Percentiles rank a stretch among this genome's conserved stretches.
Conservation (phyloP, 1,139 yeast species). For the Candida anutae region DNA sequence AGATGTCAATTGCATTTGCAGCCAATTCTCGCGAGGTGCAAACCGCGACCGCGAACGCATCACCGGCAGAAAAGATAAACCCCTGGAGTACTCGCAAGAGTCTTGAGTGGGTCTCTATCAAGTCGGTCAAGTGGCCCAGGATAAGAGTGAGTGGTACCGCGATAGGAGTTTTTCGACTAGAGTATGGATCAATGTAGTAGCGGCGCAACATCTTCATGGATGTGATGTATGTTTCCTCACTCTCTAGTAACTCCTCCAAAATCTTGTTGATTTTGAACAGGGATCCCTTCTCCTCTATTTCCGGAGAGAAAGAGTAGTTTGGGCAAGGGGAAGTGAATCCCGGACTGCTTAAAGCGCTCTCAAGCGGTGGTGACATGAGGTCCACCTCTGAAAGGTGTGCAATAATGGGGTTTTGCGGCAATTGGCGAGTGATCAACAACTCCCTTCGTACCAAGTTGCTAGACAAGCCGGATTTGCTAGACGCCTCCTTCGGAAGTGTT, state of each 20-base stretch:
- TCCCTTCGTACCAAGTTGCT: too few species aligned
- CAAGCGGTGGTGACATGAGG: neutral
- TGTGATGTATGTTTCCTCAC: slow-evolving; percentile 39
- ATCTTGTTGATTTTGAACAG: slow-evolving; percentile 22
- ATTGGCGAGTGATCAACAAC: neutral
- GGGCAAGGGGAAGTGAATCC: neutral
- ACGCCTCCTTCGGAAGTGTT: too few species aligned
- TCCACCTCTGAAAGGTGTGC: neutral
- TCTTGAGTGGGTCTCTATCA: slow-evolving; percentile 19
- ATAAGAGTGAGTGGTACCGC: slow-evolving; percentile 19
- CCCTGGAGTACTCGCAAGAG: slow-evolving; percentile 8
- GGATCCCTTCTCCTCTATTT: slow-evolving; percentile 3
- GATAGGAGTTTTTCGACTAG: slow-evolving; percentile 16
- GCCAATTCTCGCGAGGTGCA: slow-evolving; percentile 16
- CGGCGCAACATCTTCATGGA: slow-evolving; percentile 32
- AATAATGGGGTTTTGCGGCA: neutral
- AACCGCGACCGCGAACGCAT: slow-evolving; percentile 3
- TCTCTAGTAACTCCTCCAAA: slow-evolving; percentile 39
- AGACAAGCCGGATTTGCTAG: too few species aligned
- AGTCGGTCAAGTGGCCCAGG: slow-evolving; percentile 11
- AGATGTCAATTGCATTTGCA: slow-evolving; percentile 19
- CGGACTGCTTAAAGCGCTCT: neutral
- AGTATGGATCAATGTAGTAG: slow-evolving; percentile 25
- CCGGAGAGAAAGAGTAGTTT: slow-evolving; percentile 8
- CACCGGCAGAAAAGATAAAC: neutral